A percentile compares a stretch with the other conserved stretches of the same genome.
Conservation (phyloP, 2,329 filamentous ascomycete genomes). For the Aspergillus melleus region DNA sequence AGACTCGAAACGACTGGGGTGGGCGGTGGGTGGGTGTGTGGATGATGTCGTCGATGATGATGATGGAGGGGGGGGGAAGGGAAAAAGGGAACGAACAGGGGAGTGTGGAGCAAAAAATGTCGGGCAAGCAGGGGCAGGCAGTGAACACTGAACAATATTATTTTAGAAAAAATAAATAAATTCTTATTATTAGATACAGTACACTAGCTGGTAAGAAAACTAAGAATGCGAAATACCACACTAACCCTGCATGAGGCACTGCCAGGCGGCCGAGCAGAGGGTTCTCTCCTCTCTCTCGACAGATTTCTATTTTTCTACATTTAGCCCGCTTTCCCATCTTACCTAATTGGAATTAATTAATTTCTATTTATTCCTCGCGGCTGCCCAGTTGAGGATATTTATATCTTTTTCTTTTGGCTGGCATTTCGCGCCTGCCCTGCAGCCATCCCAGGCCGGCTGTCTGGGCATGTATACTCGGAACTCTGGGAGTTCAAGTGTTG, state of each 20-base stretch:
- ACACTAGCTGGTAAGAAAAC: background rate
- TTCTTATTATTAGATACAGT: conserved; percentile 13
- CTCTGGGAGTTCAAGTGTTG: background rate
- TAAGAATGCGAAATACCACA: conserved; percentile 4
- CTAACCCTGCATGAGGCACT: conserved; percentile 12
- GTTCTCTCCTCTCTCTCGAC: background rate
- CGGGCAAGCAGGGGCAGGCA: conserved; percentile 20
- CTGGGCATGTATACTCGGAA: background rate
- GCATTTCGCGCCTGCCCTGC: conserved; percentile 6
- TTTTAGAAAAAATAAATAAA: no score
- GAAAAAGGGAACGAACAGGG: background rate
- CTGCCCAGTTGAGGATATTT: conserved; percentile 1
- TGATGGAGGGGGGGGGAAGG: conserved; percentile 4
- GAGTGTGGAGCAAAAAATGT: conserved; percentile 5
- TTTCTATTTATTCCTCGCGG: conserved; percentile 4
- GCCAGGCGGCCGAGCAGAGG: conserved; percentile 1
- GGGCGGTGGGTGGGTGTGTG: conserved; percentile 11
- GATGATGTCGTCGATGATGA: conserved; percentile 20
- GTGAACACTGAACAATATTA: conserved; percentile 11
- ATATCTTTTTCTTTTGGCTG: conserved; percentile 9
- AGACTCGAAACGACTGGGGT: conserved; percentile 20
- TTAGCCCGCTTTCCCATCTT: background rate
- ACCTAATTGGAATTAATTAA: conserved; percentile 7
- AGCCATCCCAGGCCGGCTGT: background rate
- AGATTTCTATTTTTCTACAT: background rate